Conservation (phyloP, 805 yeast genomes). For the Saccharomyces kudriavzevii region DNA sequence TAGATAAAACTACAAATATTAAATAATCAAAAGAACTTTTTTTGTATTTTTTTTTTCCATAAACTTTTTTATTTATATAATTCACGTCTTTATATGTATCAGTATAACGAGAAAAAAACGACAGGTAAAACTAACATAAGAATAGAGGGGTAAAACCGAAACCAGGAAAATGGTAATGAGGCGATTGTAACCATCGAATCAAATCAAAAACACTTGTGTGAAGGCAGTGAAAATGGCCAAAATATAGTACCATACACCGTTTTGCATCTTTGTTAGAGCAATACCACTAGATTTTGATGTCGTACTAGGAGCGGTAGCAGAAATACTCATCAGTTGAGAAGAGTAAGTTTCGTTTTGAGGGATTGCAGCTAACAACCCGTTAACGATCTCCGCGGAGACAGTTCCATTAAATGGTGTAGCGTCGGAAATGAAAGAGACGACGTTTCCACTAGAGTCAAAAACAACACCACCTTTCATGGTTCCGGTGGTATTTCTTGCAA, state of each 20-base stretch:
- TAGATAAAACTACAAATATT: not conserved
- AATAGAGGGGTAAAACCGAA: not conserved
- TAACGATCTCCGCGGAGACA: constrained; percentile 39
- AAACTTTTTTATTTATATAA: not conserved
- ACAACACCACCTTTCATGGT: constrained; percentile 67
- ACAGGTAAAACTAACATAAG: not conserved
- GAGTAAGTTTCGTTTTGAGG: constrained; percentile 24
- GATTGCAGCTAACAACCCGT: constrained; percentile 37
- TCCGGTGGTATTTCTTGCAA: constrained; percentile 42
- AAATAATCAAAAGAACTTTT: not conserved
- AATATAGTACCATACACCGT: constrained; percentile 24
- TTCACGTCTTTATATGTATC: not conserved
- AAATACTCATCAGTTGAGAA: constrained; percentile 28
- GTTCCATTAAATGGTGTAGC: constrained; percentile 40
- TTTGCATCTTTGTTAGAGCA: constrained; percentile 9
- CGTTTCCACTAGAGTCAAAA: constrained; percentile 53
- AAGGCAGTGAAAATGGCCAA: constrained; percentile 19
- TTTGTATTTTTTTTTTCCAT: not conserved
- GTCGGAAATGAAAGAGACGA: constrained; percentile 53
- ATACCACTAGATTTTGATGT: constrained; percentile 20
- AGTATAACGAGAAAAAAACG: not conserved
- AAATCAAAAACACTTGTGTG: constrained; percentile 17
- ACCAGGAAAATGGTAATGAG: not conserved
- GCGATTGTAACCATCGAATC: not conserved
- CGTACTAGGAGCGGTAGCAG: constrained; percentile 33